Evolutionary conservation across 306 rosid genomes (phyloP), one percentile per base, ranked within the genome.

Genomic region (Clitoria ternatea): DNA sequence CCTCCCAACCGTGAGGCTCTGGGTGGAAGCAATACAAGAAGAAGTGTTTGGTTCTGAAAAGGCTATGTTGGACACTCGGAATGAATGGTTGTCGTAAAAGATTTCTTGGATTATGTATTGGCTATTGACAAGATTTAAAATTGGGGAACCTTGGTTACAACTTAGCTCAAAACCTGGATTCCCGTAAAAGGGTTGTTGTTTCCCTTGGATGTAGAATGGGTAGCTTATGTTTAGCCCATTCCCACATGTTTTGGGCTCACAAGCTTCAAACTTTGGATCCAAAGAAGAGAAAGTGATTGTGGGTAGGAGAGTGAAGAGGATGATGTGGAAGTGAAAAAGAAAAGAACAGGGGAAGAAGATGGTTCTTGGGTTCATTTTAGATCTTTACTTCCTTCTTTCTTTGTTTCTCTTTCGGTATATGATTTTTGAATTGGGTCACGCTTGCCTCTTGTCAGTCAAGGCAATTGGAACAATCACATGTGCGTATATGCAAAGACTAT

Each of bases 241-340:
- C 0, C 81, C 86, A 13, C 93, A 88, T 17, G 47, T 29, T 11
- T 5, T 11, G 43, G 79, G 79, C 7, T 35, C 55, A 48, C 93
- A 88, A 5, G 50, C 66, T 50, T 52, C 22, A 53, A 56, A 88
- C 1, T 20, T 12, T 4, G 10, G 48, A 19, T 81, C 72, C 1
- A 40, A 35, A 2, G n/a, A n/a, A n/a, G 37, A 59, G 7, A 50
- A 4, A 5, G 62, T n/a, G 14, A 12, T 14, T 1, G 13, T 11
- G 15, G 29, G 6, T 0, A 61, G 56, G 40, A 80, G 14, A 15
- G 20, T 15, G 15, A 44, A 15, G 61, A 49, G 1, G 26, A 66
- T 1, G 35, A 72, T n/a, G n/a, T n/a, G n/a, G n/a, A n/a, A n/a
- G n/a, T n/a, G n/a, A n/a, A n/a, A n/a, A n/a, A n/a, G n/a, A n/a